Conservation (phyloP, 106 monocot species). For the Acorus gramineus region DNA sequence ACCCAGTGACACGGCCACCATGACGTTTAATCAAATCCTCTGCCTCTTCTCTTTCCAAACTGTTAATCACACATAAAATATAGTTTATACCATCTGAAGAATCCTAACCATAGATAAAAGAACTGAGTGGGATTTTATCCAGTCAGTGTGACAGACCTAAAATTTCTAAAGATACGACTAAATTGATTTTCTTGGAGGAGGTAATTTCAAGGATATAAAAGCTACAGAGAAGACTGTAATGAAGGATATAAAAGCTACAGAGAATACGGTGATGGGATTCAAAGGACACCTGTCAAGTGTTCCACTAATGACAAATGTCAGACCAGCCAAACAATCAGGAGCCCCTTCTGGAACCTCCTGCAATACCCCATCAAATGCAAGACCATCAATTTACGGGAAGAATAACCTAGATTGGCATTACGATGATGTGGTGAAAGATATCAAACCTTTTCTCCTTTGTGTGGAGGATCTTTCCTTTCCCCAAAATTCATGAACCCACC, state of each 20-base stretch:
- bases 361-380: not conserved
- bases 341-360: constrained; percentile 96
- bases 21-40: constrained; percentile 94
- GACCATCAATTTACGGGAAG: too few species aligned
- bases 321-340: constrained; percentile 70
- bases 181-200: too few species aligned
- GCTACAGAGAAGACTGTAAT: too few species aligned
- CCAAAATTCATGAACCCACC: constrained; percentile 88
- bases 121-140: too few species aligned
- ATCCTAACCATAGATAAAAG: too few species aligned
- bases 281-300: constrained; percentile 87
- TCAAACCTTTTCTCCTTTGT: constrained; percentile 93
- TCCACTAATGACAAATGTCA: constrained; percentile 94
- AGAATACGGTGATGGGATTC: not conserved
- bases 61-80: constrained; percentile 11
- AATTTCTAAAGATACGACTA: too few species aligned
- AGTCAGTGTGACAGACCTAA: too few species aligned
- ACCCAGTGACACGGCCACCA: constrained; percentile 87
- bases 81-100: too few species aligned
- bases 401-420: too few species aligned
- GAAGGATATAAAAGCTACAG: too few species aligned
- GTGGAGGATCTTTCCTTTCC: constrained; percentile 91
- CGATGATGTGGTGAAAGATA: not conserved
- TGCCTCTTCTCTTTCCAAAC: constrained; percentile 97
- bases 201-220: too few species aligned